Evolutionary conservation across 805 yeast genomes (phyloP).

Genomic region (Cyberlindnera lachancei): DNA sequence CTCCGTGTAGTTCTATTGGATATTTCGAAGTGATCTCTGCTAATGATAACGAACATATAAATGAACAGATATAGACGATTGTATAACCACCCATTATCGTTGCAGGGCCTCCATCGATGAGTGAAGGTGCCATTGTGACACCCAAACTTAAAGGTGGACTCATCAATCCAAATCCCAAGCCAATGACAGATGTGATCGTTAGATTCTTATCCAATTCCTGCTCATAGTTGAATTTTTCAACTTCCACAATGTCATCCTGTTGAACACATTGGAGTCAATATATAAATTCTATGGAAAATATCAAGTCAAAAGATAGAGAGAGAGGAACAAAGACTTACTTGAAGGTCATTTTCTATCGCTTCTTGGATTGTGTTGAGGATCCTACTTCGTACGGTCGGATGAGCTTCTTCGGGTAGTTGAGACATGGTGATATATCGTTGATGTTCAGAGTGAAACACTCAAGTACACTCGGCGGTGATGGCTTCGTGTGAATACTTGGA

Average conservation of each 20-base stretch:
- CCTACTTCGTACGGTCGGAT: constrained; percentile 1
- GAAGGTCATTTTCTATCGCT: constrained; percentile 20
- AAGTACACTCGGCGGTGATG: too few relatives aligned
- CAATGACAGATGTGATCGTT: constrained; percentile 64
- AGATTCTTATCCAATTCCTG: constrained; percentile 64
- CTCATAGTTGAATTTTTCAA: constrained; percentile 68
- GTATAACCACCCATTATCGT: constrained; percentile 74
- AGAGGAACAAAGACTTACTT: constrained; percentile 4
- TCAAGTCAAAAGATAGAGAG: too few relatives aligned
- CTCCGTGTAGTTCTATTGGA: constrained; percentile 73
- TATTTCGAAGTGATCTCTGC: constrained; percentile 74
- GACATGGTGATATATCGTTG: too few relatives aligned
- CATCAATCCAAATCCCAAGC: constrained; percentile 74
- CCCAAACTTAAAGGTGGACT: constrained; percentile 77
- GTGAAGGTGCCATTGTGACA: constrained; percentile 62
- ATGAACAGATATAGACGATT: constrained; percentile 53
- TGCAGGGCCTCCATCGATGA: constrained; percentile 70
- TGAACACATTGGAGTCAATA: too few relatives aligned
- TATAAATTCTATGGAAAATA: not conserved
- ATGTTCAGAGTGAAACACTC: too few relatives aligned
- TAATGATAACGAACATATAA: constrained; percentile 60
- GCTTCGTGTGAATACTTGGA: too few relatives aligned
- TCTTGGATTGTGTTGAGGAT: constrained; percentile 15
- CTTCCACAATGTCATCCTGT: constrained; percentile 29
- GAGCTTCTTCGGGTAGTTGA: not conserved